Percentiles rank a stretch among this genome's conserved stretches.
phyloP scores from a whole-genome alignment of 306 rosid genomes.

The Lablab purpureus region DNA sequence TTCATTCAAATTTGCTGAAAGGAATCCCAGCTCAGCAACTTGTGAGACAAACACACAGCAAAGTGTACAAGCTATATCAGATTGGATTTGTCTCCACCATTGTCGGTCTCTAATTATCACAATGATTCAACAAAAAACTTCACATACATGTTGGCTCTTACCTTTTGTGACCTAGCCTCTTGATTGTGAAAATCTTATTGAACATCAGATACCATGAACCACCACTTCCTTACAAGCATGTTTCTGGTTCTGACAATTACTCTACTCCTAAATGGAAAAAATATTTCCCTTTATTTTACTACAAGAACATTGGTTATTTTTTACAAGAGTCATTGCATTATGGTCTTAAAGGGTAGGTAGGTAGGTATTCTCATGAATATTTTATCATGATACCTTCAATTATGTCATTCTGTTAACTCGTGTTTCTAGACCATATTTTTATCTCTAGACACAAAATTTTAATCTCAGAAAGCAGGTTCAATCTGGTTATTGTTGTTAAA shows the following conservation, averaged over 20 bases:
- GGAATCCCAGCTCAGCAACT: slow-evolving; percentile 62
- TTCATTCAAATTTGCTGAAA: slow-evolving; percentile 13
- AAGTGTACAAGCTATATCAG: slow-evolving; percentile 45
- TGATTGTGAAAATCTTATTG: not conserved
- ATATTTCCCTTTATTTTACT: not conserved
- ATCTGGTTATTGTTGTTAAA: slow-evolving; percentile 28
- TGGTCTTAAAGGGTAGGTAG: not conserved
- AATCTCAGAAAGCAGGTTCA: slow-evolving; percentile 28
- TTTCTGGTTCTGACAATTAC: slow-evolving; percentile 24
- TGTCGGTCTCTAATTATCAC: slow-evolving; percentile 56
- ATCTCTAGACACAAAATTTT: not conserved
- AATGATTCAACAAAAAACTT: slow-evolving; percentile 11
- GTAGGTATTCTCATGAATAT: not conserved
- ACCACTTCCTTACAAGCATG: slow-evolving; percentile 22
- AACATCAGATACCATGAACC: not conserved
- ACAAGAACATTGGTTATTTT: not conserved
- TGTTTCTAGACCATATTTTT: not conserved
- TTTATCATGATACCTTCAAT: slow-evolving; percentile 21
- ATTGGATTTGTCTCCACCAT: slow-evolving; percentile 61
- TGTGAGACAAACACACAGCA: slow-evolving; percentile 49
- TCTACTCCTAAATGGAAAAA: not conserved
- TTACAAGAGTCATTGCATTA: not conserved
- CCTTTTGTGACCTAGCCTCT: slow-evolving; percentile 22
- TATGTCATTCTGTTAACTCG: not conserved
- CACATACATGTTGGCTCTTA: slow-evolving; percentile 22